Base-by-base conservation (phyloP, 1,284 basidiomycete genomes). In the Exobasidium cylindrosporum region DNA sequence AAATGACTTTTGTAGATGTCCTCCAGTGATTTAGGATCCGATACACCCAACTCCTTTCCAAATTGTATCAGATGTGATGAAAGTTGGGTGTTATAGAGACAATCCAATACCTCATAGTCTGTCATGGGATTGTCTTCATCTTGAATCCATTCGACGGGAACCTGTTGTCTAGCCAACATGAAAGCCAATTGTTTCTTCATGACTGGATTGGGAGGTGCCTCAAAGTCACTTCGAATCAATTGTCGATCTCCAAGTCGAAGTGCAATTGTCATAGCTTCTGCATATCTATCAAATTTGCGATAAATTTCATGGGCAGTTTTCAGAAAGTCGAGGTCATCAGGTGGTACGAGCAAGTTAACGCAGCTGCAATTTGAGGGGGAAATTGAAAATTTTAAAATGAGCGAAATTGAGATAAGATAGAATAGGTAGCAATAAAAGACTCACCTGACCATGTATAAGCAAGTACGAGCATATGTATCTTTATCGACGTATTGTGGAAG, bases 1-100 rank as follows among this genome's bases (percentile, higher is more conserved):
- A 98, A 84, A 82, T 99, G 94, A 5, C 88, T 88, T 82, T 98
- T 99, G 84, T 98, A 99, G 31, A 98, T 91, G 80, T 98, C 96
- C 77, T 98, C 96, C 59, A 97, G 83, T 56, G 88, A 89, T 83
- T 91, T 92, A 4, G 96, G 86, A 52, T 97, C 95, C 5, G 85
- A 83, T 3, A 97, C 94, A 57, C 89, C 92, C 60, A 99, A 84
- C 80, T 97, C 95, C 81, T 94, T 96, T 43, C 93, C 96, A 75
- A 97, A 98, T 29, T 88, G 87, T 58, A 87, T 87, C 85, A 98
- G 97, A 78, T 89, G 87, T 31, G 63, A 46, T 6, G 76, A 76
- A 2, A 97, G 84, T 29, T 78, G 62, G 66, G 96, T 92, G 62
- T 90, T 88, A 7, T 89, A 87, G 46, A 94, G 84, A 69, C 90